Conservation (phyloP, 805 yeast species). For the Lachancea mirantina region DNA sequence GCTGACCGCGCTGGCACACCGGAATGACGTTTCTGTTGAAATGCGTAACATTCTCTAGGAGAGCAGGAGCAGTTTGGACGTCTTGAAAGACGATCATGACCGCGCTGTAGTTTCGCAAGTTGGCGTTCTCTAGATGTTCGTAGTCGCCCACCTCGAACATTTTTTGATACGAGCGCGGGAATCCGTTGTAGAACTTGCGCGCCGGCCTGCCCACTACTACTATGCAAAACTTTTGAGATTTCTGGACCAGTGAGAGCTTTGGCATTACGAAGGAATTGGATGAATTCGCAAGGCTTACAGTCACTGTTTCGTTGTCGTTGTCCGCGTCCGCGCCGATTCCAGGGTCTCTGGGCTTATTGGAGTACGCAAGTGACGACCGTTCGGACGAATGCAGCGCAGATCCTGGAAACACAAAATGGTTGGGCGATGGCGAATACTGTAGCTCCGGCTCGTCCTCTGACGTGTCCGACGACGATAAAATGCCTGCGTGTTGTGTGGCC, state of each 20-base stretch:
- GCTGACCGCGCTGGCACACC: conserved; percentile 25
- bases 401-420: conserved; percentile 3
- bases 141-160: conserved; percentile 20
- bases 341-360: conserved; percentile 1
- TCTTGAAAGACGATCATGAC: conserved; percentile 22
- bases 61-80: conserved; percentile 16
- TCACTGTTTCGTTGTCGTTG: conserved; percentile 19
- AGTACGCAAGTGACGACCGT: conserved; percentile 2
- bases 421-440: conserved; percentile 11
- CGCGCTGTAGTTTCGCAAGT: conserved; percentile 13
- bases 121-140: conserved; percentile 14
- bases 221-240: conserved; percentile 17
- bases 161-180: conserved; percentile 20
- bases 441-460: conserved; percentile 28
- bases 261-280: conserved; percentile 31
- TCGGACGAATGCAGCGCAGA: conserved; percentile 3
- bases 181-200: conserved; percentile 17
- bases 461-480: conserved; percentile 26
- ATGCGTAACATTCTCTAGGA: conserved; percentile 20
- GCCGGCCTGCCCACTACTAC: conserved; percentile 26
- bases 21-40: conserved; percentile 20
- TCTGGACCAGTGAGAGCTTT: conserved; percentile 20
- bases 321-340: conserved; percentile 7
- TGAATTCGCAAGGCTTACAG: conserved; percentile 22
- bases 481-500: conserved; percentile 10